Percentiles rank a stretch among this genome's conserved stretches.
Conservation (phyloP, 2,329 filamentous ascomycete genomes). For the Exserohilum turcica region DNA sequence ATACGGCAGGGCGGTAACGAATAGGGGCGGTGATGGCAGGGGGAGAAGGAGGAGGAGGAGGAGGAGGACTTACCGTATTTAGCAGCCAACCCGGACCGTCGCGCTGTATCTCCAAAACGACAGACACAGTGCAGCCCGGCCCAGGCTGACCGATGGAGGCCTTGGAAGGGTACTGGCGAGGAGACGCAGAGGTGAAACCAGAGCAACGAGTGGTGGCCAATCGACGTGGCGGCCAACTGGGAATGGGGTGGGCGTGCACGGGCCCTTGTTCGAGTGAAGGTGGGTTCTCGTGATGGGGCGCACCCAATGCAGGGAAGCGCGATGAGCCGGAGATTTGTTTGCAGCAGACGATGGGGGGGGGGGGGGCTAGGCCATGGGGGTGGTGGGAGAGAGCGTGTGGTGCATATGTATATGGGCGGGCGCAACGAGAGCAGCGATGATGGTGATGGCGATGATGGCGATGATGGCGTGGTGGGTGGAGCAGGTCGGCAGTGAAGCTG, state of each 20-base stretch:
- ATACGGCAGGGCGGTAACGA: background rate
- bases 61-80: conserved; percentile 28
- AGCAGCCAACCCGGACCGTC: conserved; percentile 39
- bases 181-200: conserved; percentile 36
- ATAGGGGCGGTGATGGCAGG: conserved; percentile 3
- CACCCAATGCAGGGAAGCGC: conserved; percentile 25
- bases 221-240: conserved; percentile 36
- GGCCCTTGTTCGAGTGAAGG: conserved; percentile 36
- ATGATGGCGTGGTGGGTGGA: conserved; percentile 25
- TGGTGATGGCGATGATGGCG: conserved; percentile 22
- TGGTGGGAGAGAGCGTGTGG: conserved; percentile 26
- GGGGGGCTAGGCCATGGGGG: conserved; percentile 21
- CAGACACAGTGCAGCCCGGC: conserved; percentile 41
- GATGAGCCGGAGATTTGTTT: conserved; percentile 40
- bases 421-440: conserved; percentile 19
- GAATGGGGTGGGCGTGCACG: conserved; percentile 31
- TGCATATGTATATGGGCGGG: conserved; percentile 6
- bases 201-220: conserved; percentile 37
- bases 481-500: conserved; percentile 13
- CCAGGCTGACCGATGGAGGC: conserved; percentile 38
- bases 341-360: conserved; percentile 33
- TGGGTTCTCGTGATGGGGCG: conserved; percentile 40
- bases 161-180: conserved; percentile 25
- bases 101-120: conserved; percentile 40
- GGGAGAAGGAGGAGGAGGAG: background rate